Conservation (phyloP, 2,329 filamentous ascomycete species). For the Phialophora tarda region DNA sequence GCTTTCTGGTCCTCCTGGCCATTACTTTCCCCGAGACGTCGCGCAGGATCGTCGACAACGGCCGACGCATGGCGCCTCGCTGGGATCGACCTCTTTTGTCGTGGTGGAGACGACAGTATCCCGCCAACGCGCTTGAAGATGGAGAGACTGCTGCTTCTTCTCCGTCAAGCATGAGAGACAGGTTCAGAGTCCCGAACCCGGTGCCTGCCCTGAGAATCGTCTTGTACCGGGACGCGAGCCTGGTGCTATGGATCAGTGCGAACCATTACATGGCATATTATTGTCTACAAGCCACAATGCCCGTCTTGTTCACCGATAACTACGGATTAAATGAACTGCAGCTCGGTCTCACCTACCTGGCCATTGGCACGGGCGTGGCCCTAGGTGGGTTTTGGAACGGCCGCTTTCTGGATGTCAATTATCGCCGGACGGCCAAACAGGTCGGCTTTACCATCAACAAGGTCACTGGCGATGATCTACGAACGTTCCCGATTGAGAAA, state of each 20-base stretch:
- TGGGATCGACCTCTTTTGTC: conserved; percentile 17
- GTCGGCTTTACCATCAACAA: neutral
- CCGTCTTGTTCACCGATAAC: conserved; percentile 33
- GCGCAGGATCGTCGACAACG: conserved; percentile 46
- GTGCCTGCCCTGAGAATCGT: conserved; percentile 20
- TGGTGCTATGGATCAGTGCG: conserved; percentile 27
- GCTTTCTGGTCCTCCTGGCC: conserved; percentile 40
- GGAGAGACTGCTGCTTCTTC: neutral
- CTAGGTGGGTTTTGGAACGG: conserved; percentile 46
- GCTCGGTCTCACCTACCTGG: conserved; percentile 37
- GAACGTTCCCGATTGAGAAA: neutral
- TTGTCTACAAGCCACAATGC: conserved; percentile 35
- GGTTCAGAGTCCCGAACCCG: conserved; percentile 35
- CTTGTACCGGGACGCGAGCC: conserved; percentile 18
- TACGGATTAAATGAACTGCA: conserved; percentile 34
- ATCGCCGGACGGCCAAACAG: neutral
- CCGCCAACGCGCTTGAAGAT: neutral
- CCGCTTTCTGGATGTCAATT: neutral
- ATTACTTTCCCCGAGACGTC: conserved; percentile 49
- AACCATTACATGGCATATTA: conserved; percentile 34
- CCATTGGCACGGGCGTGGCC: conserved; percentile 32
- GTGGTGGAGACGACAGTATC: neutral
- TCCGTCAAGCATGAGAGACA: neutral
- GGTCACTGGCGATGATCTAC: neutral
- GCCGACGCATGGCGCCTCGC: conserved; percentile 39